Evolutionary conservation across 2,329 filamentous ascomycete genomes (phyloP).

Genomic region (Sordariomycetes sp.): DNA sequence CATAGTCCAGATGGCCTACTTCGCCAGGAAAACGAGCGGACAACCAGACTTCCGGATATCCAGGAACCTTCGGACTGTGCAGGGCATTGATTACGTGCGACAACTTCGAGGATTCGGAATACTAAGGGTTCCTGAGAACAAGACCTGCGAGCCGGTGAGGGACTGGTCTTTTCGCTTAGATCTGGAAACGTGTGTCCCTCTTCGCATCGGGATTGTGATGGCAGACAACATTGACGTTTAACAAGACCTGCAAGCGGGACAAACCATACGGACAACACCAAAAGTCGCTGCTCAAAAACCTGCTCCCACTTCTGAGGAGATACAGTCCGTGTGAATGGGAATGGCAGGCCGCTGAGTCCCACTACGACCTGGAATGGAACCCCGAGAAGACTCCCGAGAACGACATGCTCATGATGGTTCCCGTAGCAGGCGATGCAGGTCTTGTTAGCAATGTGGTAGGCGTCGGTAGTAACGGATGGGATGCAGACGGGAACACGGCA

Average conservation of each 20-base stretch:
- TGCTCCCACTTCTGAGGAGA: not conserved
- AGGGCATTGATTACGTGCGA: slow-evolving; percentile 29
- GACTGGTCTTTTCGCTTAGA: slow-evolving; percentile 16
- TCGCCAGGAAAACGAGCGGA: slow-evolving; percentile 14
- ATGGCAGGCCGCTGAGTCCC: not conserved
- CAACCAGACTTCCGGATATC: slow-evolving; percentile 25
- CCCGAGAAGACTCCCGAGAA: not conserved
- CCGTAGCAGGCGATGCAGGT: too few species aligned
- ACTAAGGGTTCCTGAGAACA: slow-evolving; percentile 26
- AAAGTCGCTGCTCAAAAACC: not conserved
- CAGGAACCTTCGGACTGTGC: slow-evolving; percentile 23
- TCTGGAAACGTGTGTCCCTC: not conserved
- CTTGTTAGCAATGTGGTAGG: too few species aligned
- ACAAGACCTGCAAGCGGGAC: not conserved
- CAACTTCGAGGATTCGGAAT: slow-evolving; percentile 26
- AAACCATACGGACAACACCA: not conserved
- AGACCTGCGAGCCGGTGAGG: slow-evolving; percentile 11
- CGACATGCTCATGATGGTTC: not conserved
- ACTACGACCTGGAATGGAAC: not conserved
- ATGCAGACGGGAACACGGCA: too few species aligned
- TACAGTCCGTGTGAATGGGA: not conserved
- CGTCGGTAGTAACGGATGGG: too few species aligned
- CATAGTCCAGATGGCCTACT: slow-evolving; percentile 8
- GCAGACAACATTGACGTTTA: not conserved
- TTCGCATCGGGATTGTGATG: not conserved